These are phyloP conservation scores for Sporothrix globosa DNA, from an alignment of 2,329 filamentous ascomycete species.

Conservation along the genomic window DNA sequence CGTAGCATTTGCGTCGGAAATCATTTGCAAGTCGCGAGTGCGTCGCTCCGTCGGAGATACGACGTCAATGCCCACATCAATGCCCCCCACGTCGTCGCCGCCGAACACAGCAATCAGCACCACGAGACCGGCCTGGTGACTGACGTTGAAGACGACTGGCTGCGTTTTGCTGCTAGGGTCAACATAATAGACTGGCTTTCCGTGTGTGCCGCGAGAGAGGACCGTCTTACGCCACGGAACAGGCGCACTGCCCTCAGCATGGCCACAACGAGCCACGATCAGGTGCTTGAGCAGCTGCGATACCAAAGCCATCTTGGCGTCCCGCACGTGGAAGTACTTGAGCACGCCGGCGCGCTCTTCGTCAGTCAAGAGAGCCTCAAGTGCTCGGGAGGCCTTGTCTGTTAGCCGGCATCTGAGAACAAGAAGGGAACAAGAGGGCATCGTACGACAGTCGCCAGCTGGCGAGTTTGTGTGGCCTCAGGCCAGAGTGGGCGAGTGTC, in stretches of 20 bases:
- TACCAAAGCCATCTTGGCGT: slow-evolving; percentile 73
- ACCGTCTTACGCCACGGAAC: slow-evolving; percentile 64
- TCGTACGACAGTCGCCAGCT: slow-evolving; percentile 54
- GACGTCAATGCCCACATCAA: slow-evolving; percentile 72
- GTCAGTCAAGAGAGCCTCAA: slow-evolving; percentile 53
- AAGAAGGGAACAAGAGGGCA: neutral
- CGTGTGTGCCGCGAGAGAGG: slow-evolving; percentile 59
- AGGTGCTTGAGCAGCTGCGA: slow-evolving; percentile 76
- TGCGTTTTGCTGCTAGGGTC: slow-evolving; percentile 48
- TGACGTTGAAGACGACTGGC: slow-evolving; percentile 71
- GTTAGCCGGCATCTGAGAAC: neutral
- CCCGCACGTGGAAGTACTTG: slow-evolving; percentile 66
- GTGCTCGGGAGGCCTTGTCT: slow-evolving; percentile 46
- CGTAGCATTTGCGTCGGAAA: slow-evolving; percentile 45
- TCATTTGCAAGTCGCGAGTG: slow-evolving; percentile 60
- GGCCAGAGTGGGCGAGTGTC: slow-evolving; percentile 64
- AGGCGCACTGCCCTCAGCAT: slow-evolving; percentile 38
- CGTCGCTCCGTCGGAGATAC: slow-evolving; percentile 73
- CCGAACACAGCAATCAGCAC: slow-evolving; percentile 61
- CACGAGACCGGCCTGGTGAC: slow-evolving; percentile 76
- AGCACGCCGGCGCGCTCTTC: slow-evolving; percentile 62
- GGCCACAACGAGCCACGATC: slow-evolving; percentile 59
- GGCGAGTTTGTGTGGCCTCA: slow-evolving; percentile 52
- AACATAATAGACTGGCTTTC: slow-evolving; percentile 56
- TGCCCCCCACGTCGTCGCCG: slow-evolving; percentile 44